Percentiles rank a stretch among this genome's conserved stretches.
phyloP scores from a whole-genome alignment of 768 basidiomycete species.

The Hebeloma cylindrosporum region DNA sequence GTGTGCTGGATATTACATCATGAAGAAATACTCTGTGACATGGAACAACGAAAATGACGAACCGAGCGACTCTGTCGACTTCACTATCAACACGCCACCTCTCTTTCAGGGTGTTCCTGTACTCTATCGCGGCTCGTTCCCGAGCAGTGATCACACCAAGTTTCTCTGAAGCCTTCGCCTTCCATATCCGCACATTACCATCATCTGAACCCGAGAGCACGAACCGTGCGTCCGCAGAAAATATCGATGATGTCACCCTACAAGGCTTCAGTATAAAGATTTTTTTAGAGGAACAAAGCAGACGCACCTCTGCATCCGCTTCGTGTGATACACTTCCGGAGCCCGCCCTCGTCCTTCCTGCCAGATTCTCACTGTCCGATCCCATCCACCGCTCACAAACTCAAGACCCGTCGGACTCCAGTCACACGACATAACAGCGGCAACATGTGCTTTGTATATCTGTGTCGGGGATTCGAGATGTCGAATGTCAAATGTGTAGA shows the following conservation, averaged over 20 bases:
- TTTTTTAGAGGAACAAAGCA: not conserved
- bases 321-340: slow-evolving; percentile 94
- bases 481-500: slow-evolving; percentile 97
- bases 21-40: slow-evolving; percentile 1
- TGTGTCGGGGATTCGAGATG: slow-evolving; percentile 79
- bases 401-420: slow-evolving; percentile 97
- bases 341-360: slow-evolving; percentile 77
- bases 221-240: slow-evolving; percentile 89
- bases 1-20: slow-evolving; percentile 44
- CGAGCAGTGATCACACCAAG: slow-evolving; percentile 88
- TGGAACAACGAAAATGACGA: slow-evolving; percentile 26
- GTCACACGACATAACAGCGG: slow-evolving; percentile 94
- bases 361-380: slow-evolving; percentile 93
- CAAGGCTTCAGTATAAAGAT: not conserved
- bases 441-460: slow-evolving; percentile 97
- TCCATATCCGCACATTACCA: slow-evolving; percentile 95
- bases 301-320: slow-evolving; percentile 93
- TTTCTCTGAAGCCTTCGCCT: slow-evolving; percentile 88
- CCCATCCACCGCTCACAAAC: slow-evolving; percentile 97
- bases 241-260: slow-evolving; percentile 87
- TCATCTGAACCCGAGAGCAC: slow-evolving; percentile 91
- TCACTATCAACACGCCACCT: slow-evolving; percentile 86
- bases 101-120: slow-evolving; percentile 83
- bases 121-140: slow-evolving; percentile 90
- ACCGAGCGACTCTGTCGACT: slow-evolving; percentile 82